Conservation (phyloP, 306 rosid species). For the Oemleria cerasiformis region DNA sequence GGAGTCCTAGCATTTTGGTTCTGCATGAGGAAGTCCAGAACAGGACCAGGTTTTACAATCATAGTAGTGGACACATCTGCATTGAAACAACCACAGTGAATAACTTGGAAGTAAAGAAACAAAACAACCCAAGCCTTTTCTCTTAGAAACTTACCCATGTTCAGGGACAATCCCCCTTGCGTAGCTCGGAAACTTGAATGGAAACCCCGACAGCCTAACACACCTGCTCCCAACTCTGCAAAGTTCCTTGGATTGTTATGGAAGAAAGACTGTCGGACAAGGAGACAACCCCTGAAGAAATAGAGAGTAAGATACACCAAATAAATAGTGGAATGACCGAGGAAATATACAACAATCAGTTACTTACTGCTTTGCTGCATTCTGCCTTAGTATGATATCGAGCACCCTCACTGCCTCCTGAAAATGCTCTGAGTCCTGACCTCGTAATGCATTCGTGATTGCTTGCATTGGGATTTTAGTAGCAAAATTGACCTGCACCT, state of each 20-base stretch:
- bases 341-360: neutral
- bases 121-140: neutral
- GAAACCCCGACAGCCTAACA: constrained; percentile 42
- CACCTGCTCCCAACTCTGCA: constrained; percentile 40
- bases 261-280: constrained; percentile 53
- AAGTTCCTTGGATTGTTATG: constrained; percentile 28
- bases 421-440: constrained; percentile 29
- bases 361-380: constrained; percentile 48
- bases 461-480: constrained; percentile 35
- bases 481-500: constrained; percentile 30
- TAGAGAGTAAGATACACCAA: neutral
- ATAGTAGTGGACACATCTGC: constrained; percentile 51
- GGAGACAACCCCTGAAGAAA: constrained; percentile 41
- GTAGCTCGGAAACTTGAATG: constrained; percentile 53
- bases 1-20: constrained; percentile 35
- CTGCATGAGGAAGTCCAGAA: constrained; percentile 32
- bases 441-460: constrained; percentile 32
- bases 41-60: constrained; percentile 47
- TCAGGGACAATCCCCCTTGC: constrained; percentile 46
- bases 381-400: constrained; percentile 38
- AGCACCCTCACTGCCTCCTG: constrained; percentile 41
- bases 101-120: neutral
- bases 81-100: neutral
- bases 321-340: neutral
- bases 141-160: constrained; percentile 33